Base-by-base conservation (phyloP, 116 monocot genomes). In the Phalaenopsis hybrid region DNA sequence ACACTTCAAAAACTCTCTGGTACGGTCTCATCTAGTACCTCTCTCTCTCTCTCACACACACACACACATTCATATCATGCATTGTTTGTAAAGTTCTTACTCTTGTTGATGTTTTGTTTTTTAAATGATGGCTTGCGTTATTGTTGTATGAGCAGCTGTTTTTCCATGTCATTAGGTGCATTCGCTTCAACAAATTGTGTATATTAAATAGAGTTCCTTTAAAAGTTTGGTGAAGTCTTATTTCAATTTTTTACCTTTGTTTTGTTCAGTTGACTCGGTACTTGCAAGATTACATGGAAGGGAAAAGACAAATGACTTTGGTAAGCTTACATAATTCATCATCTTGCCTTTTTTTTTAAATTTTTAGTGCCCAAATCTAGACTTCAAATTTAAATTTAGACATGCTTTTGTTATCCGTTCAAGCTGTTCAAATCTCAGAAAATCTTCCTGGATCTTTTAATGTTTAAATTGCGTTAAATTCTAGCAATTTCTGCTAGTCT, bases 1-100 rank as follows among this genome's bases (percentile, higher is more conserved):
- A 70, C 95, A 95, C 70, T 95, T 88, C 83, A 91, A 91, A 82
- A 90, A 93, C 80, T 93, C 95, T 52, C 79, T 91, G 91, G 95
- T 95, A 95, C 49, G 58, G 57, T 77, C n/a, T 20, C 10, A 11
- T 50, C 57, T 57, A 28, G 13, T 50, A 77, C 28, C 16, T 75
- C 2, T 41, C 4, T 20, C 7, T 45, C 8, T 45, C 7, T 75
- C 75, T 46, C 37, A 0, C 28, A 28, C 28, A 28, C 28, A 28
- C 28, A 28, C 28, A 28, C 28, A 28, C 28, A 46, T 75, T 9
- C 18, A 45, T 21, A 20, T 75, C 44, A 8, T 75, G 18, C 2
- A 46, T 2, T 46, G n/a, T 75, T 51, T 77, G 2, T 23, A 52
- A 25, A 51, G 52, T 77, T 77, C 48, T 77, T 20, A 45, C 1